Base-by-base conservation (phyloP, 106 monocot genomes). In the Ottelia alismoides region DNA sequence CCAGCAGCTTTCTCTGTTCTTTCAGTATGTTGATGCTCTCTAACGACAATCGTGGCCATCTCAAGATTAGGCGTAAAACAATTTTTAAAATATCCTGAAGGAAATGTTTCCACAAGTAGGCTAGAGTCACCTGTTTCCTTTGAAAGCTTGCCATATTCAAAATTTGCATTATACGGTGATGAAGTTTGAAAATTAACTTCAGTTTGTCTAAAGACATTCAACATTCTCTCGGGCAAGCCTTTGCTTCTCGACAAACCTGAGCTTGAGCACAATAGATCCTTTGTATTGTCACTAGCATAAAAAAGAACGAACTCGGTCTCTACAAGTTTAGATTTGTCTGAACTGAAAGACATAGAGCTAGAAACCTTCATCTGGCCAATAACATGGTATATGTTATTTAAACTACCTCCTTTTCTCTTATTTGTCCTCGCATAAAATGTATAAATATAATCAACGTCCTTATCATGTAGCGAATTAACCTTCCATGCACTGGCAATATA, bases 261-360 rank as follows among this genome's bases (percentile, higher is more conserved):
- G 3, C 46, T 50, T 49, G 66, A 61, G 48, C 31, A 70, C 52
- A 68, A 65, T 47, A 44, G 56, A 52, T 76, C 62, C 27, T 25
- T 54, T n/a, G 28, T 35, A 57, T 43, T 48, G 20, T 69, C 70
- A 4, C 32, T 62, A 23, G 54, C 31, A 20, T 67, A 79, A 49
- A 69, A 79, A 22, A 98, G 57, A 62, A 93, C 83, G 69, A 80
- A 93, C 49, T 88, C 80, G 2, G 75, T 78, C 68, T 93, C 80
- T 3, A 61, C 16, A 48, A 56, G 22, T 70, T 58, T 74, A 2
- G 58, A 60, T 10, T 52, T 25, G 32, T 69, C 56, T 10, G 63
- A 43, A 31, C 73, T 54, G 17, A 86, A 52, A 61, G 74, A 17
- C 22, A 82, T 26, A 63, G 75, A 75, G 51, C 70, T 84, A 16